Conservation (phyloP, 2,329 filamentous ascomycete species). For the Sporothrix curviconia region DNA sequence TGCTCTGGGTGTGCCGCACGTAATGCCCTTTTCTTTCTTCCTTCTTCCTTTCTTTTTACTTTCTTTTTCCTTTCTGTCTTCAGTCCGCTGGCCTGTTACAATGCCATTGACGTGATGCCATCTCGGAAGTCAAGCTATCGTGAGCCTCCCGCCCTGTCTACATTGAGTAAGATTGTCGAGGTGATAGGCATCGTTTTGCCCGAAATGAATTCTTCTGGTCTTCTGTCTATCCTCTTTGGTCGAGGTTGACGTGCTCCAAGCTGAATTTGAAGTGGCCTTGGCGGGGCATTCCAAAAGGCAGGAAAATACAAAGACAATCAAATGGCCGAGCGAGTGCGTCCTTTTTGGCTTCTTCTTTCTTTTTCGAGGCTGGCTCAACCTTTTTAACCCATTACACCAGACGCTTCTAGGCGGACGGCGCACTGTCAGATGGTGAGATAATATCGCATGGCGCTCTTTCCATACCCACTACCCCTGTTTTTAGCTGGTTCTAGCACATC, state of each 20-base stretch:
- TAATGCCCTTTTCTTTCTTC: too few species aligned
- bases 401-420: too few species aligned
- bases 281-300: neutral
- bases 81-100: too few species aligned
- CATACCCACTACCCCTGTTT: conserved; percentile 7
- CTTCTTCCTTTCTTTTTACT: too few species aligned
- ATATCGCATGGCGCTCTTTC: neutral
- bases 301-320: neutral
- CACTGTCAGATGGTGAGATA: too few species aligned
- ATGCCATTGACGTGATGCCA: too few species aligned
- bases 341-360: too few species aligned
- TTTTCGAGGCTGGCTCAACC: too few species aligned
- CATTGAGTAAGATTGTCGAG: neutral
- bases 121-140: too few species aligned
- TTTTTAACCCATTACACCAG: neutral
- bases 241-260: conserved; percentile 3
- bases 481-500: conserved; percentile 2
- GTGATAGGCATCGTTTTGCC: neutral
- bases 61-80: neutral
- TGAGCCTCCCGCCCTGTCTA: neutral
- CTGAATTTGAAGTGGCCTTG: neutral
- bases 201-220: neutral
- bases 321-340: neutral
- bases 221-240: neutral
- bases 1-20: too few species aligned